These are phyloP conservation scores for Syzygium aromaticum DNA, from an alignment of 345 rosid genomes.

Conservation along the genomic window DNA sequence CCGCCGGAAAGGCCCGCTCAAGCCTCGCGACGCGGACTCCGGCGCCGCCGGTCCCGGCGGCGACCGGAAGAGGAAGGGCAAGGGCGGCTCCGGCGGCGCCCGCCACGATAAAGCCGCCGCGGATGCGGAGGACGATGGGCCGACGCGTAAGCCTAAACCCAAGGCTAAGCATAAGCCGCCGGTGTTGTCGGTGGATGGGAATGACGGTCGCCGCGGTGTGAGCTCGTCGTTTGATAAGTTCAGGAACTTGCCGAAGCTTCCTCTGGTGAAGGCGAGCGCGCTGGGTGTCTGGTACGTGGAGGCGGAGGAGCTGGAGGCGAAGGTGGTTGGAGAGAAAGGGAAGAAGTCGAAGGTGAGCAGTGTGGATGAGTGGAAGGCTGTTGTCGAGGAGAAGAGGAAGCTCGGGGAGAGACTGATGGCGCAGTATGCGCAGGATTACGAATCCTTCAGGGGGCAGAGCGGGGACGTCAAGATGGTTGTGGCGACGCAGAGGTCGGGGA, in stretches of 20 bases:
- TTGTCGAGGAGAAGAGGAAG: slow-evolving; percentile 60
- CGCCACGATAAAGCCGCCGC: background rate
- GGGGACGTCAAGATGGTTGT: slow-evolving; percentile 84
- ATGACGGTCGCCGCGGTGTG: background rate
- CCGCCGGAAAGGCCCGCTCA: background rate
- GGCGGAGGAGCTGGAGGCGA: slow-evolving; percentile 62
- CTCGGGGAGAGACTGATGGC: slow-evolving; percentile 77
- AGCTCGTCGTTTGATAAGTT: slow-evolving; percentile 27
- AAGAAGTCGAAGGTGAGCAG: slow-evolving; percentile 23
- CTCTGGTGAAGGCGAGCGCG: slow-evolving; percentile 61
- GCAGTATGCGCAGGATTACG: slow-evolving; percentile 69
- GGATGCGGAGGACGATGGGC: background rate
- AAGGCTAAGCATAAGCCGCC: slow-evolving; percentile 45
- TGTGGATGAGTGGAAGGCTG: slow-evolving; percentile 40
- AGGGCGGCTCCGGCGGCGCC: background rate
- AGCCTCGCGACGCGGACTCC: background rate
- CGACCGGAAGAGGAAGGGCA: background rate
- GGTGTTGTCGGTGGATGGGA: slow-evolving; percentile 41
- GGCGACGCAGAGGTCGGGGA: slow-evolving; percentile 90
- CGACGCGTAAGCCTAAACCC: background rate
- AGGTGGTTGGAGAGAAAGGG: slow-evolving; percentile 41
- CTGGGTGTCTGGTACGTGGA: slow-evolving; percentile 72
- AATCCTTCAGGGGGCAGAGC: slow-evolving; percentile 48
- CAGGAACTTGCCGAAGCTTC: slow-evolving; percentile 58
- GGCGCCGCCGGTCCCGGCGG: background rate